Evolutionary conservation across 768 basidiomycete species (phyloP), one percentile per base, ranked within the genome.

Genomic region (Gymnopilus dilepis): DNA sequence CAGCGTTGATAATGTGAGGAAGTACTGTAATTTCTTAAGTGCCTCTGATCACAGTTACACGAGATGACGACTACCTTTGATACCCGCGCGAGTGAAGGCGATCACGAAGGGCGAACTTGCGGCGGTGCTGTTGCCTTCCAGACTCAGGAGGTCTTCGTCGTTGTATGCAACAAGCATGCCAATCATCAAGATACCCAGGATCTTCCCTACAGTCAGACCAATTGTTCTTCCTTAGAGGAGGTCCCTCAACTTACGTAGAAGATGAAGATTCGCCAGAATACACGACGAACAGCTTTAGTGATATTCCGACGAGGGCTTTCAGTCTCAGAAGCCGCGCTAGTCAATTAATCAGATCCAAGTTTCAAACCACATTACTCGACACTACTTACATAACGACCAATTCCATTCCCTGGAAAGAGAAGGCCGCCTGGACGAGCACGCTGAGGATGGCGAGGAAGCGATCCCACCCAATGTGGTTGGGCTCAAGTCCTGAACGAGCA

Each of bases 31-130:
- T 51, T 6, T 33, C 5, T 21, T 47, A 38, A 19, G n/a, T 21
- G 8, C 30, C 9, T 26, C 11, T 12, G 7, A 12, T 15, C 12
- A 17, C 24, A 15, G 37, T 37, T 1, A 7, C 5, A 26, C 13
- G 24, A 28, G 28, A 17, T 48, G 6, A 24, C 51, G 22, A 13
- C 26, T 41, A 83, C 83, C 86, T 77, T 84, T 86, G 70, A 93
- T 84, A 11, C 92, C 90, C 0, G 90, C 88, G 40, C 83, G 80
- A 45, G 76, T 82, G 65, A 95, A 87, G 19, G 92, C 93, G 64
- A 95, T 89, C 57, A 95, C 93, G 74, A 92, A 96, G 2, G 94
- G 94, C 3, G 91, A 93, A 55, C 87, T 72, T 0, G 88, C 85
- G n/a, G 92, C 92, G 45, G 84, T 91, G 52, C 86, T 85, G 26